These are phyloP conservation scores for Quercus glauca DNA, from an alignment of 306 rosid species.

Conservation along the genomic window DNA sequence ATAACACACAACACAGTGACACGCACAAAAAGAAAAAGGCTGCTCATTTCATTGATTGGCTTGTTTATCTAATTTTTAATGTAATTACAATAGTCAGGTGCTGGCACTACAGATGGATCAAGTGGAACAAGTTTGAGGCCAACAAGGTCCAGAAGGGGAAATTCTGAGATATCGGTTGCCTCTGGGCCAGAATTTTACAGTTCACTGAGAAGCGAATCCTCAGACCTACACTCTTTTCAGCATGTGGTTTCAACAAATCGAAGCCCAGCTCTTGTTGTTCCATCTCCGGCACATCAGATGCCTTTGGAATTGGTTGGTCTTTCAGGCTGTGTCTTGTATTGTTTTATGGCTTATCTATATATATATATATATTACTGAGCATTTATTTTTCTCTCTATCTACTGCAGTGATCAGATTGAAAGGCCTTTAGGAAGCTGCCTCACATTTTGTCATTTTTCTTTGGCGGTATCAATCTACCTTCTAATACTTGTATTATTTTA, in stretches of 20 bases:
- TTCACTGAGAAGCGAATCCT: conserved; percentile 50
- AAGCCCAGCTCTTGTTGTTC: conserved; percentile 66
- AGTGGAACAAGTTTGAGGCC: conserved; percentile 39
- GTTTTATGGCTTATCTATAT: background rate
- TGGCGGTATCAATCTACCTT: conserved; percentile 36
- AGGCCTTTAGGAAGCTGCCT: conserved; percentile 12
- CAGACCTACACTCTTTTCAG: conserved; percentile 57
- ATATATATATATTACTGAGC: background rate
- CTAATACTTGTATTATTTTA: background rate
- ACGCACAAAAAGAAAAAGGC: background rate
- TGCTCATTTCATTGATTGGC: conserved; percentile 4
- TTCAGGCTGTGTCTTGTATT: background rate
- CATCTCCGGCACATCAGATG: conserved; percentile 42
- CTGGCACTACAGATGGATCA: conserved; percentile 38
- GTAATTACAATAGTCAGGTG: conserved; percentile 48
- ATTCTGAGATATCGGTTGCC: conserved; percentile 49
- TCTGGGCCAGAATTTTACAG: conserved; percentile 53
- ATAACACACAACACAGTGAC: no score
- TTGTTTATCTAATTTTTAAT: conserved; percentile 22
- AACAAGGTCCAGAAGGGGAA: conserved; percentile 45
- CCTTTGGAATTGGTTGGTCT: conserved; percentile 42
- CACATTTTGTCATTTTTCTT: conserved; percentile 31
- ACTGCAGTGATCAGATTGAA: conserved; percentile 22
- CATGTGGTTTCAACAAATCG: conserved; percentile 51
- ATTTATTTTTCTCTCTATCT: conserved; percentile 7